A percentile compares a stretch with the other conserved stretches of the same genome.
phyloP scores from a whole-genome alignment of 2,329 filamentous ascomycete species.

The Curvularia eragrostidis region DNA sequence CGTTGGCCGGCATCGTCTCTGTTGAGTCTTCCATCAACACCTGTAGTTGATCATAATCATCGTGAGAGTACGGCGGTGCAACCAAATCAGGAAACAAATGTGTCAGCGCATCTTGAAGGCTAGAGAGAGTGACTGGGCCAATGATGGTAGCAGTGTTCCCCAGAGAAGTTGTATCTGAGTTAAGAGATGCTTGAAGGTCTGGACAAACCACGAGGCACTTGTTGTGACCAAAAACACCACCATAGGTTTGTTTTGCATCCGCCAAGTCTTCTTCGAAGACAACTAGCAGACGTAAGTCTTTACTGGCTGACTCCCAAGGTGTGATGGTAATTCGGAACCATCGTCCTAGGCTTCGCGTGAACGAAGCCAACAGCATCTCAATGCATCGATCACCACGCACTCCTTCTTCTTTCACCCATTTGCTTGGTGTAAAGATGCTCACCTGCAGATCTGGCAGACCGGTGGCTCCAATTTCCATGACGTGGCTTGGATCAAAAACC shows the following conservation, averaged over 20 bases:
- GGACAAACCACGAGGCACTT: slow-evolving; percentile 10
- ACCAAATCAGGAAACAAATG: slow-evolving; percentile 5
- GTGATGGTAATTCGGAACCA: slow-evolving; percentile 7
- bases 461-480: background rate
- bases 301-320: slow-evolving; percentile 7
- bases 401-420: slow-evolving; percentile 1
- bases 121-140: slow-evolving; percentile 10
- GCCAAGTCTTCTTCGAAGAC: slow-evolving; percentile 7
- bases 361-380: slow-evolving; percentile 3
- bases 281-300: slow-evolving; percentile 3
- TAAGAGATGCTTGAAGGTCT: slow-evolving; percentile 1
- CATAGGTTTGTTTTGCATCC: background rate
- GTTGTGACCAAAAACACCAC: background rate
- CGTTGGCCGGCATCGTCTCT: background rate
- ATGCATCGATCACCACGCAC: background rate
- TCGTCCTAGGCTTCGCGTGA: slow-evolving; percentile 4
- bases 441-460: slow-evolving; percentile 1
- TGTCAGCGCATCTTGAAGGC: slow-evolving; percentile 5
- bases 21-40: background rate
- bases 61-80: background rate
- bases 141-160: background rate
- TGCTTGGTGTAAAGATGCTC: slow-evolving; percentile 6
- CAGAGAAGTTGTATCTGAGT: background rate
- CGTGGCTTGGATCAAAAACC: background rate
- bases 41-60: background rate